phyloP scores from a whole-genome alignment of 2,329 filamentous ascomycete species.

The Cladosporium sp. region DNA sequence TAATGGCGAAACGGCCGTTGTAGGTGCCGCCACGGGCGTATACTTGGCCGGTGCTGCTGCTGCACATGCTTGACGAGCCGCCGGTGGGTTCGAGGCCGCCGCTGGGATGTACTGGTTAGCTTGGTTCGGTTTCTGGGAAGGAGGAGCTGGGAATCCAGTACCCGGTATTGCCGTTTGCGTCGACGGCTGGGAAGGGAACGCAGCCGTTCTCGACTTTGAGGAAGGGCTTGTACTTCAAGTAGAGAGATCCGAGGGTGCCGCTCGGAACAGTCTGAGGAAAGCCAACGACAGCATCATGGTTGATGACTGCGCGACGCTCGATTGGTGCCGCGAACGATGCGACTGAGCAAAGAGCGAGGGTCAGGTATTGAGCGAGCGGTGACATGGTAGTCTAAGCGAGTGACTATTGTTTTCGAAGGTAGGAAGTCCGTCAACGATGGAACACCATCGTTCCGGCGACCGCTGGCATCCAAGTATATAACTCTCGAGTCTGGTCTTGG shows the following conservation, averaged over 20 bases:
- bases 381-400: conserved; percentile 7
- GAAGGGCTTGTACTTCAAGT: conserved; percentile 54
- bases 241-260: conserved; percentile 44
- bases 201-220: conserved; percentile 56
- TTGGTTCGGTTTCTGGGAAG: neutral
- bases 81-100: conserved; percentile 43
- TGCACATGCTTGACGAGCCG: conserved; percentile 37
- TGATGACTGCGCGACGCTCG: conserved; percentile 40
- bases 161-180: conserved; percentile 55
- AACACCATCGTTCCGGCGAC: no score
- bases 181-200: conserved; percentile 60
- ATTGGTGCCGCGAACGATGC: conserved; percentile 19
- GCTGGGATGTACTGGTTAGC: conserved; percentile 25
- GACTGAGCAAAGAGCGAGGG: conserved; percentile 10
- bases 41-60: conserved; percentile 46
- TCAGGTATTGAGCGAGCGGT: conserved; percentile 10
- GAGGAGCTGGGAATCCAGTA: conserved; percentile 31
- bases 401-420: neutral
- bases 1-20: conserved; percentile 43
- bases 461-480: no score
- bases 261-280: conserved; percentile 52
- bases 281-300: conserved; percentile 47
- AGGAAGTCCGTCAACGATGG: no score
- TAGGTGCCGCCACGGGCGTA: conserved; percentile 45
- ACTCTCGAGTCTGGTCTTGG: neutral